Conservation (phyloP, 2,329 filamentous ascomycete genomes). For the Botrytis sinoallii region DNA sequence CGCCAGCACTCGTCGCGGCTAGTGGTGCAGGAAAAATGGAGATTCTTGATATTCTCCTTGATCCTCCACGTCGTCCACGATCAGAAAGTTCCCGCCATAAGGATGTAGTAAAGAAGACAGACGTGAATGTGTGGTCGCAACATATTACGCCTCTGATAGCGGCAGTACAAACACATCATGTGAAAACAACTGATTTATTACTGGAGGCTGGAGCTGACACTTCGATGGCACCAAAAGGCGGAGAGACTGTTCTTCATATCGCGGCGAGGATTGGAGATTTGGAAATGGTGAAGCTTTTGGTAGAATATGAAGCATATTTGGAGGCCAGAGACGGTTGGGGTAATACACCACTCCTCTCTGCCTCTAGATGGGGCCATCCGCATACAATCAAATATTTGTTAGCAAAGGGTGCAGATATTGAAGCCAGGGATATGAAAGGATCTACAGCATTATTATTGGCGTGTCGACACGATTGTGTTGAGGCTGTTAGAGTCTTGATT, state of each 20-base stretch:
- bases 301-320: slow-evolving; percentile 22
- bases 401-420: slow-evolving; percentile 21
- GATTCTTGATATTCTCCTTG: slow-evolving; percentile 24
- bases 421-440: slow-evolving; percentile 24
- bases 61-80: slow-evolving; percentile 14
- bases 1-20: slow-evolving; percentile 25
- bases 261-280: slow-evolving; percentile 24
- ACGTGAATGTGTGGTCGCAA: slow-evolving; percentile 23
- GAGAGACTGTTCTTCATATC: slow-evolving; percentile 21
- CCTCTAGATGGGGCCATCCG: slow-evolving; percentile 23
- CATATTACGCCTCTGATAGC: slow-evolving; percentile 25
- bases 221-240: slow-evolving; percentile 20
- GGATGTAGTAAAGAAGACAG: slow-evolving; percentile 3
- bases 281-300: slow-evolving; percentile 21
- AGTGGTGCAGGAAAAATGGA: slow-evolving; percentile 22
- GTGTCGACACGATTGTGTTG: slow-evolving; percentile 23
- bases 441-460: slow-evolving; percentile 25
- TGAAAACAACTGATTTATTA: slow-evolving; percentile 24
- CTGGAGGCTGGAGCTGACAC: slow-evolving; percentile 26
- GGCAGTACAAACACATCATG: slow-evolving; percentile 25
- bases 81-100: slow-evolving; percentile 2
- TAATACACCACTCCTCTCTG: slow-evolving; percentile 25
- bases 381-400: slow-evolving; percentile 20
- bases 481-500: slow-evolving; percentile 21
- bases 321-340: slow-evolving; percentile 21